phyloP scores from a whole-genome alignment of 179 eudicot genomes.

The Vitellaria paradoxa region DNA sequence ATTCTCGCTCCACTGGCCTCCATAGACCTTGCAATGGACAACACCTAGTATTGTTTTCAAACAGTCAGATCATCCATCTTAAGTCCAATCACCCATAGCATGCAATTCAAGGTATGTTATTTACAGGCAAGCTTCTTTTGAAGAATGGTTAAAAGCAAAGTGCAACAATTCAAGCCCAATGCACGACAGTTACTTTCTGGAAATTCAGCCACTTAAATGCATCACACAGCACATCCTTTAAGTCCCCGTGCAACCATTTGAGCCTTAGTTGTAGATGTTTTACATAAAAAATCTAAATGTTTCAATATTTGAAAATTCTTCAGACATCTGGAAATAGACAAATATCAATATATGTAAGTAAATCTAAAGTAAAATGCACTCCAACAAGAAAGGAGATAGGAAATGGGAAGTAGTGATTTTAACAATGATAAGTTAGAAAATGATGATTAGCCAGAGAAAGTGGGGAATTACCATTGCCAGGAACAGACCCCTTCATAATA shows the following conservation, averaged over 20 bases:
- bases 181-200: background rate
- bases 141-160: background rate
- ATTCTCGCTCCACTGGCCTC: no score
- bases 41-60: no score
- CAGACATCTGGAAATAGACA: background rate
- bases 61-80: no score
- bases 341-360: background rate
- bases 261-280: background rate
- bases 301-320: no score
- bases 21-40: no score
- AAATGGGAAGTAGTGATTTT: background rate
- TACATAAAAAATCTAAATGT: no score
- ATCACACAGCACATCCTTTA: background rate
- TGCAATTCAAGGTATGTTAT: background rate
- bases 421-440: background rate
- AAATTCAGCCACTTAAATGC: background rate
- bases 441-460: background rate
- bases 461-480: constrained; percentile 72
- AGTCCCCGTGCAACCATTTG: background rate
- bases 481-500: constrained; percentile 99
- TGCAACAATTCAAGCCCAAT: background rate
- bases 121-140: constrained; percentile 2
- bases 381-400: background rate
- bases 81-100: background rate
- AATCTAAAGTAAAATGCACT: background rate